These are phyloP conservation scores for Multifurca ochricompacta DNA, from an alignment of 768 basidiomycete genomes.

Conservation along the genomic window DNA sequence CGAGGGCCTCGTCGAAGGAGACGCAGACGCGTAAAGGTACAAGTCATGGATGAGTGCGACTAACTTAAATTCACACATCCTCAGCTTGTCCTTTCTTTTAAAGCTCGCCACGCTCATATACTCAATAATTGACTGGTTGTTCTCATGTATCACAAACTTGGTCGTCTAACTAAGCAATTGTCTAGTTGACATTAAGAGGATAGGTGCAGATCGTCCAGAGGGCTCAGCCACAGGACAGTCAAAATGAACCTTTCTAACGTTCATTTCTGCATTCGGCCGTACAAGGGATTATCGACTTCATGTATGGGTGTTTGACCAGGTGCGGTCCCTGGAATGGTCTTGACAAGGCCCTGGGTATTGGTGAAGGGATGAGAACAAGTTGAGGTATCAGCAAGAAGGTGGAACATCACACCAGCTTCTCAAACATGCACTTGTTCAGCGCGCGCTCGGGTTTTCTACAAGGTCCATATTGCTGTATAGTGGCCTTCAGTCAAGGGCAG, in stretches of 20 bases:
- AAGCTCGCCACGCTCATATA: not conserved
- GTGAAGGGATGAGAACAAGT: not conserved
- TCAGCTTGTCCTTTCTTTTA: no score
- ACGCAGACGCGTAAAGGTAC: constrained; percentile 28
- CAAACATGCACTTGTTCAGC: constrained; percentile 92
- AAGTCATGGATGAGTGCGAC: constrained; percentile 2
- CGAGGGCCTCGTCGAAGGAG: constrained; percentile 8
- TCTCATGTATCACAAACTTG: not conserved
- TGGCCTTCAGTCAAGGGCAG: not conserved
- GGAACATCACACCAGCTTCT: constrained; percentile 71
- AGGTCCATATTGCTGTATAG: constrained; percentile 67
- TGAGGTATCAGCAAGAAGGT: not conserved
- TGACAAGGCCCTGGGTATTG: constrained; percentile 67
- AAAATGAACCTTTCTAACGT: not conserved
- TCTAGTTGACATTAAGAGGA: constrained; percentile 8
- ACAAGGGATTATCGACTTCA: constrained; percentile 81
- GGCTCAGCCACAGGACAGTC: not conserved
- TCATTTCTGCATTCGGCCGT: constrained; percentile 78
- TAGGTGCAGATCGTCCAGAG: not conserved
- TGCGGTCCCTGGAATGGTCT: constrained; percentile 86
- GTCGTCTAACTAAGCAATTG: not conserved
- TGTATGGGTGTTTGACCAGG: constrained; percentile 78
- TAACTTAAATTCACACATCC: not conserved
- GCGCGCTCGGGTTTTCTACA: constrained; percentile 86
- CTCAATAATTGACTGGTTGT: not conserved